These are phyloP conservation scores for Ilyonectria mors-panacis DNA, from an alignment of 2,329 filamentous ascomycete species.

Conservation along the genomic window DNA sequence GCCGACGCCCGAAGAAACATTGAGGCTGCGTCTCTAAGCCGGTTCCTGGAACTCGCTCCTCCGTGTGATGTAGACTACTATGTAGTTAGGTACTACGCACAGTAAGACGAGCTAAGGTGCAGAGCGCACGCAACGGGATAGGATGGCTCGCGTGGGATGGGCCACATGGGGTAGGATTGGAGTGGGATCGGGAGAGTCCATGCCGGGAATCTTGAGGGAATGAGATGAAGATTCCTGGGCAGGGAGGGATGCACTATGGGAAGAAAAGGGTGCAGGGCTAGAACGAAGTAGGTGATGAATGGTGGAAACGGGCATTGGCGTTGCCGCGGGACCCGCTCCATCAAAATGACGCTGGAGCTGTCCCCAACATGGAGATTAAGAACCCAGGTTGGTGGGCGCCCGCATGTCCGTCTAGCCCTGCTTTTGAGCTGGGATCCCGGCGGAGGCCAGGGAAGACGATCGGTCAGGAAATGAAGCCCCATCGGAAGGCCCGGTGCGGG, in stretches of 20 bases:
- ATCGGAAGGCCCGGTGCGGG: slow-evolving; percentile 27
- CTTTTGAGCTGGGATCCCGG: slow-evolving; percentile 17
- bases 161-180: slow-evolving; percentile 34
- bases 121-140: slow-evolving; percentile 10
- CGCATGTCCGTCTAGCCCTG: slow-evolving; percentile 35
- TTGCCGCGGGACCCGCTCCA: slow-evolving; percentile 41
- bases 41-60: not conserved
- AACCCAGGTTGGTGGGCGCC: slow-evolving; percentile 33
- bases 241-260: slow-evolving; percentile 9
- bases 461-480: slow-evolving; percentile 40
- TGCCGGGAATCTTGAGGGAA: slow-evolving; percentile 39
- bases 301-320: slow-evolving; percentile 37
- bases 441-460: slow-evolving; percentile 6
- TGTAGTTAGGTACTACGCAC: not conserved
- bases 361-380: slow-evolving; percentile 43
- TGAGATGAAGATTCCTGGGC: slow-evolving; percentile 38
- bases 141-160: slow-evolving; percentile 21
- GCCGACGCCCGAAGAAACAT: slow-evolving; percentile 7
- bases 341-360: slow-evolving; percentile 44
- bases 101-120: not conserved
- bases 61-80: too few relatives aligned
- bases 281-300: slow-evolving; percentile 34
- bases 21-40: not conserved
- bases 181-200: slow-evolving; percentile 34
- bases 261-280: slow-evolving; percentile 37